Evolutionary conservation across 177 flowering plant species (phyloP).

Genomic region (Vitis hybrid): DNA sequence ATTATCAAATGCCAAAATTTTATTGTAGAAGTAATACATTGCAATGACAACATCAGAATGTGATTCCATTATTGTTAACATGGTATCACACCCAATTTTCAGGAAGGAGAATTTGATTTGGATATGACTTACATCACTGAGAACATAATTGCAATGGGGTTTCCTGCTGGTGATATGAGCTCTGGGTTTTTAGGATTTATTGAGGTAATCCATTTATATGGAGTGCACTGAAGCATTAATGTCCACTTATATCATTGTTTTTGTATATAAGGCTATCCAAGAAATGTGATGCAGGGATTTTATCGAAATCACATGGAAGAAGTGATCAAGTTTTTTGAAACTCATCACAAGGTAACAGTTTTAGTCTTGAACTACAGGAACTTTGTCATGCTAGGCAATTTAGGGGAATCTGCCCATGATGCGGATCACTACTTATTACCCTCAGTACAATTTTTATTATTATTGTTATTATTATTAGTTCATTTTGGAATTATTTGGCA

Average conservation of each 20-base stretch:
- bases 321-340: constrained; percentile 94
- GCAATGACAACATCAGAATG: background rate
- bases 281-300: constrained; percentile 64
- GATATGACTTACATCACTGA: constrained; percentile 98
- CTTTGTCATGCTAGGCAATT: background rate
- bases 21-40: background rate
- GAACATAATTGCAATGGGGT: constrained; percentile 98
- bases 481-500: no score
- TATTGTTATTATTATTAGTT: no score
- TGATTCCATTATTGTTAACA: background rate
- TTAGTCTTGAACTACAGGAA: background rate
- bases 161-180: constrained; percentile 97
- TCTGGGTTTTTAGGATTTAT: constrained; percentile 94
- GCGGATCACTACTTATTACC: no score
- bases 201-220: constrained; percentile 52
- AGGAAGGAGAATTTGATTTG: constrained; percentile 98
- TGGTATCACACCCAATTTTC: constrained; percentile 11
- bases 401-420: background rate
- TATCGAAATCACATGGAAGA: constrained; percentile 99
- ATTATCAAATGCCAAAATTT: background rate
- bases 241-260: background rate
- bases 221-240: background rate
- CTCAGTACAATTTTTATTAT: no score
- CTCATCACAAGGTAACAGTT: constrained; percentile 80
- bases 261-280: background rate